Conservation (phyloP, 371 early-diverging fungal species). For the Mortierella sp. region DNA sequence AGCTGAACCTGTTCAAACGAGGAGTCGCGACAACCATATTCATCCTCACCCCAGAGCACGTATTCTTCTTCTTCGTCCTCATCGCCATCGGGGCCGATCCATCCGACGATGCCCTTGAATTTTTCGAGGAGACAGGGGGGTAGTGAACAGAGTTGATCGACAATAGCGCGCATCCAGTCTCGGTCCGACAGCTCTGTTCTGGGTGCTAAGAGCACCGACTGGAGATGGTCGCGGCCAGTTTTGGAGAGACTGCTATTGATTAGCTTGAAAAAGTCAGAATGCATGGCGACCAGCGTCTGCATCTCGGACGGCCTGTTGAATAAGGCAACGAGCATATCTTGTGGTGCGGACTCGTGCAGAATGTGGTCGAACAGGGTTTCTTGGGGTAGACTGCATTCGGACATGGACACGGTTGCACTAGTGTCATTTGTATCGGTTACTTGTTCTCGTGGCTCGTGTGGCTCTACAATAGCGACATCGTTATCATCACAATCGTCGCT, state of each 20-base stretch:
- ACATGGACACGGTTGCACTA: not conserved
- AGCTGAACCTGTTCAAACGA: slow-evolving; percentile 61
- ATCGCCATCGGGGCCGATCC: slow-evolving; percentile 37
- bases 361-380: slow-evolving; percentile 25
- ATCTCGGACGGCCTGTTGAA: slow-evolving; percentile 39
- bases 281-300: slow-evolving; percentile 44
- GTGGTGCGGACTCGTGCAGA: slow-evolving; percentile 18
- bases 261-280: slow-evolving; percentile 43
- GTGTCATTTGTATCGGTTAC: no score
- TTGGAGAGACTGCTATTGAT: slow-evolving; percentile 31
- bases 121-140: slow-evolving; percentile 41
- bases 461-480: not conserved
- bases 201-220: slow-evolving; percentile 23
- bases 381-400: slow-evolving; percentile 15
- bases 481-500: not conserved
- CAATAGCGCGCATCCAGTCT: slow-evolving; percentile 40
- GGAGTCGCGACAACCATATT: slow-evolving; percentile 39
- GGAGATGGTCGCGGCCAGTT: slow-evolving; percentile 8
- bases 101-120: slow-evolving; percentile 47
- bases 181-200: slow-evolving; percentile 24
- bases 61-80: slow-evolving; percentile 9
- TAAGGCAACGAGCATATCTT: slow-evolving; percentile 48
- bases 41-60: slow-evolving; percentile 37
- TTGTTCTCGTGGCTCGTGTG: not conserved
- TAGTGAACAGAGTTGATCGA: slow-evolving; percentile 1